Evolutionary conservation across 2,329 filamentous ascomycete genomes (phyloP), one percentile per base, ranked within the genome.

Genomic region (Fusarium domesticum): DNA sequence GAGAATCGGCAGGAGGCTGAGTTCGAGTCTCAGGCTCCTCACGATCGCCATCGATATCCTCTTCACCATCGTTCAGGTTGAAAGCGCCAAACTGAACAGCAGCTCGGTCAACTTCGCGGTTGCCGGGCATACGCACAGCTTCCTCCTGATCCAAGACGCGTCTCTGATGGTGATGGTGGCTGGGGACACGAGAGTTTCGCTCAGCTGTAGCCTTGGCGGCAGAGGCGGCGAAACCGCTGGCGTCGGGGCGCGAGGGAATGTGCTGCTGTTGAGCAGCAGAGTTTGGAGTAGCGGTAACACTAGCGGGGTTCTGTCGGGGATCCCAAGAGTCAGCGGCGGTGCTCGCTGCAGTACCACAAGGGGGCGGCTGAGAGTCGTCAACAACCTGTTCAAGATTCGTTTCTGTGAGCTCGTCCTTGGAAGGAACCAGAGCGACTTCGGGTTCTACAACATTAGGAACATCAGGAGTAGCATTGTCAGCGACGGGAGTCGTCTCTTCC

Each of bases 31-130:
- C 92, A 32, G 92, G 84, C 68, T 97, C 90, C 71, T 98, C 93
- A 51, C 91, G 83, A 62, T 96, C 90, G 53, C 92, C 90, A 63
- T 97, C 93, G 51, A 96, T 88, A 61, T 96, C 91, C 42, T 90
- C 87, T 37, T 91, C 87, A 48, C 80, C 80, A 41, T 84, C 90
- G 63, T 88, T 91, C 61, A 98, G 70, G 63, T 86, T 95, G 76
- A 98, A 89, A 66, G 91, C 95, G 52, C 93, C 93, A 66, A 98
- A 98, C 65, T 97, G 92, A 37, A 98, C 90, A 38, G 91, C 87
- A 55, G 92, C 83, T 59, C 90, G 85, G 65, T 97, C 92, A 19
- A 98, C 87, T 41, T 93, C 91, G 57, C 93, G 90, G 73, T 96
- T 96, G 48, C 89, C 90, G 35, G 93, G 93, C 92, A 98, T 96